Percentiles rank a stretch among this genome's conserved stretches.
Evolutionary conservation across 495 filamentous ascomycete genomes (phyloP).

Genomic region (Podospora fimiseda): DNA sequence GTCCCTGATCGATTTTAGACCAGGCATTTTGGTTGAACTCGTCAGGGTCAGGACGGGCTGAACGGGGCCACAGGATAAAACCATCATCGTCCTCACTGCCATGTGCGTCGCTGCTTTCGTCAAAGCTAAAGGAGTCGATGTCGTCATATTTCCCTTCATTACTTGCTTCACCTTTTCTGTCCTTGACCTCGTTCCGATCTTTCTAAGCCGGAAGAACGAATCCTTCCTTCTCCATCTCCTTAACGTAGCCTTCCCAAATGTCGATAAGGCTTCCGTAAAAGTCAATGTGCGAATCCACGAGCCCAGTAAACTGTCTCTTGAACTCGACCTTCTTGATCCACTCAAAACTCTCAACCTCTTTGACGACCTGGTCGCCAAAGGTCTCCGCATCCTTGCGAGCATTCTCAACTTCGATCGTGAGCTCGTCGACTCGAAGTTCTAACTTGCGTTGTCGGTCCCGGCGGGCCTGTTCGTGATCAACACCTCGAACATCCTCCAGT

Average conservation of each 20-base stretch:
- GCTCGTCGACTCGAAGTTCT: conserved; percentile 82
- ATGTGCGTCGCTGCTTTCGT: neutral
- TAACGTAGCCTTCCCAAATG: conserved; percentile 84
- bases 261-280: conserved; percentile 76
- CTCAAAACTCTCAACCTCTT: conserved; percentile 90
- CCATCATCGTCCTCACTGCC: neutral
- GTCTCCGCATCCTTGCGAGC: conserved; percentile 75
- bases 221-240: conserved; percentile 74
- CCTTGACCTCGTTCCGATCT: neutral
- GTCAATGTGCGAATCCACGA: conserved; percentile 79
- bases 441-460: conserved; percentile 82
- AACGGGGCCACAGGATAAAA: too few relatives aligned
- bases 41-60: too few relatives aligned
- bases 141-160: too few relatives aligned
- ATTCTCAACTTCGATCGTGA: conserved; percentile 80
- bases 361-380: conserved; percentile 91
- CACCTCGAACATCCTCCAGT: conserved; percentile 92
- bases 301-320: conserved; percentile 70
- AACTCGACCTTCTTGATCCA: conserved; percentile 93
- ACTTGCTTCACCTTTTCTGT: neutral
- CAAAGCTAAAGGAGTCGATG: neutral
- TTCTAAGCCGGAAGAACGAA: conserved; percentile 28
- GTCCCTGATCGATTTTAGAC: neutral
- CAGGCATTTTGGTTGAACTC: too few relatives aligned
- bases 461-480: conserved; percentile 89